phyloP scores from a whole-genome alignment of 1,284 basidiomycete species.

The Neonothopanus nambi region DNA sequence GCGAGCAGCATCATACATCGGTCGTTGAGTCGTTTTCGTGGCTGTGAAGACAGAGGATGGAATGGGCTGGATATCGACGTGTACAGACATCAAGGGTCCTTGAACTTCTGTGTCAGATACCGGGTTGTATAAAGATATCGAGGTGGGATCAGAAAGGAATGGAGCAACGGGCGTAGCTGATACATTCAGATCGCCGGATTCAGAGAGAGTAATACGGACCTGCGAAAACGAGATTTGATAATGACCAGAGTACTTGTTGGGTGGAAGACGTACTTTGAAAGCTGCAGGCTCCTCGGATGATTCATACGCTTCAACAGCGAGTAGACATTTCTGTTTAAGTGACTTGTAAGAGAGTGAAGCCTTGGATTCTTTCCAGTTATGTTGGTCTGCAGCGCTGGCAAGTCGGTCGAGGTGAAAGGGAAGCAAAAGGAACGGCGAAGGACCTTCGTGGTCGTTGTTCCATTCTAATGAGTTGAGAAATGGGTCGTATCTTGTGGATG shows the following conservation, averaged over 20 bases:
- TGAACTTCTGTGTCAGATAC: conserved; percentile 19
- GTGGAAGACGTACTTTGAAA: conserved; percentile 16
- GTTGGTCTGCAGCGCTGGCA: conserved; percentile 42
- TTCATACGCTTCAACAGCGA: conserved; percentile 34
- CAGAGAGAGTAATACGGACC: conserved; percentile 59
- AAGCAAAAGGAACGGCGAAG: conserved; percentile 61
- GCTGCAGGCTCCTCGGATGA: not conserved
- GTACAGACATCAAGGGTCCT: conserved; percentile 32
- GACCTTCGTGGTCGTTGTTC: conserved; percentile 54
- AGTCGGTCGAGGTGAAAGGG: conserved; percentile 61
- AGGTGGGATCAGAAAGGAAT: conserved; percentile 46
- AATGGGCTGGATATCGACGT: conserved; percentile 56
- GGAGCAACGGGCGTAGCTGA: conserved; percentile 39
- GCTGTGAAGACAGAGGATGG: conserved; percentile 54
- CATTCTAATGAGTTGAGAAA: conserved; percentile 45
- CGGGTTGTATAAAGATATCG: conserved; percentile 39
- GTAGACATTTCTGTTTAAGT: conserved; percentile 43
- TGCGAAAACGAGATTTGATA: conserved; percentile 25
- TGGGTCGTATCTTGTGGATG: conserved; percentile 59
- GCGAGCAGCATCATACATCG: conserved; percentile 61
- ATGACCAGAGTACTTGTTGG: conserved; percentile 1
- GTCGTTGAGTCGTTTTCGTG: conserved; percentile 70
- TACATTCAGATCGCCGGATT: conserved; percentile 44
- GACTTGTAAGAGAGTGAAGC: conserved; percentile 35
- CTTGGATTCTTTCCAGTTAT: conserved; percentile 47